These are phyloP conservation scores for Solanum ossicruentum DNA, from an alignment of 257 asterid genomes.

Conservation along the genomic window DNA sequence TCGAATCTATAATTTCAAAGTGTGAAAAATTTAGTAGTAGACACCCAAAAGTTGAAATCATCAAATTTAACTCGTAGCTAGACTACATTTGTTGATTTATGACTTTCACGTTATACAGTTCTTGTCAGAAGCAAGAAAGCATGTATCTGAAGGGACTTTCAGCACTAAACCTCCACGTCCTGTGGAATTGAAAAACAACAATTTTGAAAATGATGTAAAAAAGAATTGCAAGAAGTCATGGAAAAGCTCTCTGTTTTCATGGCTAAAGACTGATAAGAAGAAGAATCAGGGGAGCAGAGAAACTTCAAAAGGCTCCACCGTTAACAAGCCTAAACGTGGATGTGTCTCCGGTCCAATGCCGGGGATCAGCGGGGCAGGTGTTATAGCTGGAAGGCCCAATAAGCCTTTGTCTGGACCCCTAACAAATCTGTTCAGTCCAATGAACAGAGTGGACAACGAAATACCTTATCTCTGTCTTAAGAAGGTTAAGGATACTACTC, in stretches of 20 bases:
- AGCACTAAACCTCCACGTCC: background rate
- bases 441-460: conserved; percentile 22
- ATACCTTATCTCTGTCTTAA: conserved; percentile 53
- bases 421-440: conserved; percentile 18
- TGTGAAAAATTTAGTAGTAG: background rate
- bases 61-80: background rate
- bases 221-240: conserved; percentile 45
- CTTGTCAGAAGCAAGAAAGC: conserved; percentile 53
- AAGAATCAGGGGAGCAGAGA: conserved; percentile 14
- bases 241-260: conserved; percentile 52
- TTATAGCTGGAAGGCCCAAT: conserved; percentile 4
- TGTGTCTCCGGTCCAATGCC: conserved; percentile 41
- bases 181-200: conserved; percentile 8
- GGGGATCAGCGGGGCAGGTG: background rate
- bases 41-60: background rate
- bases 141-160: background rate
- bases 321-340: conserved; percentile 20
- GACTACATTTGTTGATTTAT: background rate
- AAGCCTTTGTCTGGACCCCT: conserved; percentile 50
- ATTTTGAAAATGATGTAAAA: conserved; percentile 2
- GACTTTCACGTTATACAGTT: conserved; percentile 21
- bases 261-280: conserved; percentile 44
- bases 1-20: background rate
- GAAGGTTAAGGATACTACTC: conserved; percentile 14
- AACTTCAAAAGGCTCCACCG: conserved; percentile 1